Base-by-base conservation (phyloP, 441 rosid genomes). In the Populus hybrid region DNA sequence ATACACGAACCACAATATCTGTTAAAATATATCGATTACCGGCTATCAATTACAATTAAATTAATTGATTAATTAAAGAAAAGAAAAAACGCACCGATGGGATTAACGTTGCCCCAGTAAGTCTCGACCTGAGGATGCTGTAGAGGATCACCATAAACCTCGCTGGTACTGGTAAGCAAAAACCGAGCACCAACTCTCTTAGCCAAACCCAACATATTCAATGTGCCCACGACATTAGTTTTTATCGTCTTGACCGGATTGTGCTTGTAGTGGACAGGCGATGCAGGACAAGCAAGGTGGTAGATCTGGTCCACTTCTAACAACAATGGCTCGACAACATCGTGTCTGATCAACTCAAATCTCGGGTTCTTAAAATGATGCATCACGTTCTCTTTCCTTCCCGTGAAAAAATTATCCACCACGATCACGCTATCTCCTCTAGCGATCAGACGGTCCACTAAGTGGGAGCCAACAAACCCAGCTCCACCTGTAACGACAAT, bases 41-140 rank as follows among this genome's bases (percentile, higher is more conserved):
- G 70, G 68, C 1, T 57, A 2, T 24, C 6, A n/a, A 36, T 63
- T 9, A 10, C 26, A 7, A 4, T 11, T 36, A 30, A 66, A 12
- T 5, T 11, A 23, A 18, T 42, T 21, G 14, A 38, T 2, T 12
- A 14, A 26, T 3, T 14, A 7, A 68, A 7, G 61, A 4, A 16
- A 28, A 21, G 50, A 7, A n/a, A 1, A 16, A 46, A 59, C 78
- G 36, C 68, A 94, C 98, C 98, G 81, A 94, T 94, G 74, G 98
- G 98, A 84, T 94, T 94, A 79, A 94, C 98, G 89, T 94, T 92
- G 82, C 98, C 98, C 98, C 98, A 94, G 85, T 94, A 94, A 50
- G 98, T 94, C 90, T 94, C 98, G 70, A 89, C 93, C 89, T 94
- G 97, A 4, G 98, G 98, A 66, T 92, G 98, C 78, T 94, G 97